Conservation (phyloP, 2,329 filamentous ascomycete genomes). For the Orbilia quercus region DNA sequence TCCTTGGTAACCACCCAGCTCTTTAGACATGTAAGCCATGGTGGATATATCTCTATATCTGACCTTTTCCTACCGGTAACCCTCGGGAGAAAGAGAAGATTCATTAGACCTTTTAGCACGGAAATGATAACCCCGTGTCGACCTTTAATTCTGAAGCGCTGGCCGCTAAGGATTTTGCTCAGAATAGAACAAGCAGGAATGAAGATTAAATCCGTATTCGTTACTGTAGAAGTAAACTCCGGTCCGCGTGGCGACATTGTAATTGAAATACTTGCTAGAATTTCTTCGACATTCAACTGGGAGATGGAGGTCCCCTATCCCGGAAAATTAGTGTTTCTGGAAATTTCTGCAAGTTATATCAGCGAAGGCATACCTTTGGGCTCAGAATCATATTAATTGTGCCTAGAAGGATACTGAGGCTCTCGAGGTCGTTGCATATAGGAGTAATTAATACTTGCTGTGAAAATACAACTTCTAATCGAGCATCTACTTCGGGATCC, state of each 20-base stretch:
- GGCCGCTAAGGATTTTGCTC: conserved; percentile 31
- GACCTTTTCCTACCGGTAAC: conserved; percentile 23
- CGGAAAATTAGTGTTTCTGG: not conserved
- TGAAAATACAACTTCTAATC: conserved; percentile 18
- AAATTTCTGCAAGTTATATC: not conserved
- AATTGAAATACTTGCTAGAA: conserved; percentile 22
- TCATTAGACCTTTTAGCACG: conserved; percentile 28
- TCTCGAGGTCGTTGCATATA: conserved; percentile 19
- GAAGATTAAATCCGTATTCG: conserved; percentile 28
- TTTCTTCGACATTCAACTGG: conserved; percentile 42
- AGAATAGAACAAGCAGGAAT: conserved; percentile 38
- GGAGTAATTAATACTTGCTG: conserved; percentile 20
- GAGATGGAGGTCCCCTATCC: conserved; percentile 25
- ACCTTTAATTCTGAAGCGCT: conserved; percentile 40
- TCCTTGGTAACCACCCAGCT: conserved; percentile 33
- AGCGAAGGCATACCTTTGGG: conserved; percentile 33
- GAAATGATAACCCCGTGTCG: conserved; percentile 34
- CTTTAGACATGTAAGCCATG: conserved; percentile 33
- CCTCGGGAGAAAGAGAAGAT: conserved; percentile 39
- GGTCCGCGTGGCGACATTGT: conserved; percentile 17
- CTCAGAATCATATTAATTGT: conserved; percentile 32
- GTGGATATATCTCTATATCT: conserved; percentile 40
- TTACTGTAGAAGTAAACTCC: conserved; percentile 2
- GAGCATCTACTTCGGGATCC: conserved; percentile 6
- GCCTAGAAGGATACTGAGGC: conserved; percentile 15